Evolutionary conservation across 73 alveolate genomes (phyloP).

Genomic region (Tetrahymena thermophila): DNA sequence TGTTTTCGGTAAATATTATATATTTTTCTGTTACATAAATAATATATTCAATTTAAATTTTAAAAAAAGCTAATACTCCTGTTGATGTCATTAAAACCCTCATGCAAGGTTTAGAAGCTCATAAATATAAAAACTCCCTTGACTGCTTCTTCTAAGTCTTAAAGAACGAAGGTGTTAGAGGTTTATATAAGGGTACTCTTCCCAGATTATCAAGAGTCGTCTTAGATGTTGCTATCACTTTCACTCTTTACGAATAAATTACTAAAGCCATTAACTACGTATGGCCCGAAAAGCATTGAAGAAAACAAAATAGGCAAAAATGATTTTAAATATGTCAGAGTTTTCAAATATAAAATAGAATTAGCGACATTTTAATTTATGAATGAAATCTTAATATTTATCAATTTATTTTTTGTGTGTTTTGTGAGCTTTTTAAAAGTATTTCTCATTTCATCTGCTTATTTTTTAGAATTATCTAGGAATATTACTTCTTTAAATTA

Average conservation of each 20-base stretch:
- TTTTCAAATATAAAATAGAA: too few species aligned
- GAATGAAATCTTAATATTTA: too few species aligned
- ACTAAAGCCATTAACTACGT: slow-evolving; percentile 47
- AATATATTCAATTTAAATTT: not conserved
- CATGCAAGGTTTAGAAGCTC: slow-evolving; percentile 80
- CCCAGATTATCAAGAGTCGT: slow-evolving; percentile 88
- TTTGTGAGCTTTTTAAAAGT: too few species aligned
- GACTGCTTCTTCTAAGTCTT: slow-evolving; percentile 57
- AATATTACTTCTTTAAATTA: too few species aligned
- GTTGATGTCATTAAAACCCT: slow-evolving; percentile 83
- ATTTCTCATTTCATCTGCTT: too few species aligned
- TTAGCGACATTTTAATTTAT: not conserved
- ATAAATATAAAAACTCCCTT: slow-evolving; percentile 59
- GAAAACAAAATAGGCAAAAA: not conserved
- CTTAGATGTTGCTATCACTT: slow-evolving; percentile 79
- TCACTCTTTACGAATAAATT: slow-evolving; percentile 68
- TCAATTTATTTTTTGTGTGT: too few species aligned
- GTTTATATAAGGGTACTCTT: slow-evolving; percentile 84
- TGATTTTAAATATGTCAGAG: not conserved
- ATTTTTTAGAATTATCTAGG: too few species aligned
- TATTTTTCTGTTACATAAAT: too few species aligned
- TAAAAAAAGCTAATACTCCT: slow-evolving; percentile 58
- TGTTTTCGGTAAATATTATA: slow-evolving; percentile 38
- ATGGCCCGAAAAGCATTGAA: slow-evolving; percentile 49
- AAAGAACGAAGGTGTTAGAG: slow-evolving; percentile 68